phyloP scores from a whole-genome alignment of 2,329 filamentous ascomycete genomes.

The Endoconidiophora polonica region DNA sequence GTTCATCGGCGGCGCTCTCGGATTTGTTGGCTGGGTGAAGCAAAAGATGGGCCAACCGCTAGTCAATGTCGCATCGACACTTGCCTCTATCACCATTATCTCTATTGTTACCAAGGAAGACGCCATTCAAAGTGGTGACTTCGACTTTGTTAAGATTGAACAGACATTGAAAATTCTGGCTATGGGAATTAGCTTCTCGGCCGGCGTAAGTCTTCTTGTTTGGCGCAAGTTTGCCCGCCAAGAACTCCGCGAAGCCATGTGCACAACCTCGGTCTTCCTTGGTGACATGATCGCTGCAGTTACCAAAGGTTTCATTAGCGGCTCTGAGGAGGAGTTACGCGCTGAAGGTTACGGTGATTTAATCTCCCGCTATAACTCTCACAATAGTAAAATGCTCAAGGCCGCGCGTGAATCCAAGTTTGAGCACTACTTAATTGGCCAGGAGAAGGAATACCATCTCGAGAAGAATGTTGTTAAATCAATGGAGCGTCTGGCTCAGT shows the following conservation, averaged over 20 bases:
- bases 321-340: constrained; percentile 60
- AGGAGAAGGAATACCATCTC: constrained; percentile 60
- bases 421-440: constrained; percentile 71
- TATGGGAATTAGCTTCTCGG: constrained; percentile 57
- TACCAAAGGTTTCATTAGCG: constrained; percentile 67
- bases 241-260: constrained; percentile 55
- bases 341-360: constrained; percentile 38
- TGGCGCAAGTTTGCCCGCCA: constrained; percentile 63
- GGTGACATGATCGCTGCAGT: constrained; percentile 71
- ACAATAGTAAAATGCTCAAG: constrained; percentile 46
- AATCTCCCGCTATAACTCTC: constrained; percentile 10
- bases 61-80: constrained; percentile 70
- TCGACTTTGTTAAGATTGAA: constrained; percentile 64
- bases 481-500: constrained; percentile 71
- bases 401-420: constrained; percentile 73
- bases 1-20: constrained; percentile 73
- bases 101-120: constrained; percentile 84
- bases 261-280: constrained; percentile 48
- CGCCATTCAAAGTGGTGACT: constrained; percentile 63
- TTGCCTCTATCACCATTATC: constrained; percentile 78
- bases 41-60: constrained; percentile 61
- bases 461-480: constrained; percentile 70
- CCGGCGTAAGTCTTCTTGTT: constrained; percentile 59
- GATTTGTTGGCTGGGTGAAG: constrained; percentile 78
- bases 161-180: constrained; percentile 72